Evolutionary conservation across 805 yeast species (phyloP).

Genomic region (Suhomyces kilbournensis): DNA sequence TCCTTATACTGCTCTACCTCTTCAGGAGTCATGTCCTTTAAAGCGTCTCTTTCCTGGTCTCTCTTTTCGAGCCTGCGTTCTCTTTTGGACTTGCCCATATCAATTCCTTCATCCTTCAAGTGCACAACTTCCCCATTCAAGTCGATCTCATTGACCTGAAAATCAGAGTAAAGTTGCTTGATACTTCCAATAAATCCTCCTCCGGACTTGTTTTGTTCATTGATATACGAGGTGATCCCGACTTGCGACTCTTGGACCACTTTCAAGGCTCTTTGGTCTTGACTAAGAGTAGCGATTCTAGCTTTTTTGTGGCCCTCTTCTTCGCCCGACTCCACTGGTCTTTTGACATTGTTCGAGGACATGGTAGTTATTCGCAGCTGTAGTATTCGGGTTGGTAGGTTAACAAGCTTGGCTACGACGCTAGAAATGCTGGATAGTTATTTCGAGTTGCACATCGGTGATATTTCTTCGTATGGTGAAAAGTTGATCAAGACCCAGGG

Average conservation of each 20-base stretch:
- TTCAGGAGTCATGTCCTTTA: slow-evolving; percentile 31
- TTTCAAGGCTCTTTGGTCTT: slow-evolving; percentile 16
- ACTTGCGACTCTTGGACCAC: slow-evolving; percentile 76
- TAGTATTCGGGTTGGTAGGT: not conserved
- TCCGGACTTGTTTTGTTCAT: slow-evolving; percentile 35
- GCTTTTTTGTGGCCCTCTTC: slow-evolving; percentile 10
- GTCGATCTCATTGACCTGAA: slow-evolving; percentile 86
- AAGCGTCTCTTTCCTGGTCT: slow-evolving; percentile 36
- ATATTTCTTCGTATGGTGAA: not conserved
- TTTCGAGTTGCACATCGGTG: slow-evolving; percentile 1
- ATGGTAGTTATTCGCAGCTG: not conserved
- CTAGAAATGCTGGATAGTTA: slow-evolving; percentile 1
- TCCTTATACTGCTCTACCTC: slow-evolving; percentile 29
- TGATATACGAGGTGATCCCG: slow-evolving; percentile 76
- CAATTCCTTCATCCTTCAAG: slow-evolving; percentile 69
- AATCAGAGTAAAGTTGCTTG: slow-evolving; percentile 90
- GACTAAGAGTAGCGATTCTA: slow-evolving; percentile 9
- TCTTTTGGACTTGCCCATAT: slow-evolving; percentile 42
- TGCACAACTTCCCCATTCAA: slow-evolving; percentile 67
- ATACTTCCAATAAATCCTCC: slow-evolving; percentile 74
- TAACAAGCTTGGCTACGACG: not conserved
- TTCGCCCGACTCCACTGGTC: slow-evolving; percentile 6
- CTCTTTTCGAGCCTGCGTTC: slow-evolving; percentile 45
- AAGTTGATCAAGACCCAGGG: not conserved
- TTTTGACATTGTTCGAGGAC: slow-evolving; percentile 4